phyloP scores from a whole-genome alignment of 2,329 filamentous ascomycete species.

The Penicillium frequentans region DNA sequence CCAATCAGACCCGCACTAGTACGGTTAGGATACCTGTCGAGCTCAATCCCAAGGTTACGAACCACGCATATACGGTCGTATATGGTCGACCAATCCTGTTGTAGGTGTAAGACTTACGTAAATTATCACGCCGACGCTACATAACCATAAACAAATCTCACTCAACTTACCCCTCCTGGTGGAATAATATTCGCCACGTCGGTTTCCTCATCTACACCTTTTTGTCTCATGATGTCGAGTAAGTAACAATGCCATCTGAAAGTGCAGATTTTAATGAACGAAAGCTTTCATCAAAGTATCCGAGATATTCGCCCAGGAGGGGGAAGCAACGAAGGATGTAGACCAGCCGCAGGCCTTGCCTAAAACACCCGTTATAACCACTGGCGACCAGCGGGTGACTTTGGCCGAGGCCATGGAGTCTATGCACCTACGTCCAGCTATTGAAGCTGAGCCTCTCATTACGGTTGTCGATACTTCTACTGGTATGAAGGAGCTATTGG shows the following conservation, averaged over 20 bases:
- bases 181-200: background rate
- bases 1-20: no score
- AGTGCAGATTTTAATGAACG: background rate
- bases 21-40: no score
- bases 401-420: background rate
- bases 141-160: no score
- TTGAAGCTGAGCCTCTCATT: background rate
- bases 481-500: background rate
- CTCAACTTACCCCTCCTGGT: no score
- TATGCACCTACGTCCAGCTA: background rate
- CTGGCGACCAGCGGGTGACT: background rate
- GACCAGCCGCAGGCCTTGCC: background rate
- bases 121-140: no score
- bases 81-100: no score
- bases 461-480: background rate
- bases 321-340: background rate
- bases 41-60: no score
- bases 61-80: no score
- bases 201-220: background rate
- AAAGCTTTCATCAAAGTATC: background rate
- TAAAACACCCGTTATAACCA: background rate
- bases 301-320: background rate
- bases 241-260: background rate
- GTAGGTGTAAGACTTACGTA: no score
- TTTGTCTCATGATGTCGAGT: background rate